Evolutionary conservation across 2,329 filamentous ascomycete species (phyloP).

Genomic region (Aspergillus brasiliensis): DNA sequence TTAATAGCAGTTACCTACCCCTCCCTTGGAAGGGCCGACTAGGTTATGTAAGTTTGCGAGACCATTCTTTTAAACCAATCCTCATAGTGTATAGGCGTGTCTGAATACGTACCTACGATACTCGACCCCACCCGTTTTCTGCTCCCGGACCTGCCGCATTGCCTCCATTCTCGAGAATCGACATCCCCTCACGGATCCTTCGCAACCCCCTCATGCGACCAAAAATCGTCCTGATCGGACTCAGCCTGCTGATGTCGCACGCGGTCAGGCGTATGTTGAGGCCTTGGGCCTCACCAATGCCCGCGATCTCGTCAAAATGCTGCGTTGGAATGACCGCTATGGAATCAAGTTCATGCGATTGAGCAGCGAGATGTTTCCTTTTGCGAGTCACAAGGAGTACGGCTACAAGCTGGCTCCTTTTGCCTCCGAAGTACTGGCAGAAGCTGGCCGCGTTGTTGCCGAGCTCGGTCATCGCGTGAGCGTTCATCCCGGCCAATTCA

Average conservation of each 20-base stretch:
- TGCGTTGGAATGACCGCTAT: conserved; percentile 89
- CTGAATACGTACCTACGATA: conserved; percentile 87
- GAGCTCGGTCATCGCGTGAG: conserved; percentile 82
- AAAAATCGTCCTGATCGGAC: conserved; percentile 83
- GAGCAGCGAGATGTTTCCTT: conserved; percentile 96
- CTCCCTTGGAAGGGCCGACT: conserved; percentile 87
- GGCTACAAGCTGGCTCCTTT: conserved; percentile 85
- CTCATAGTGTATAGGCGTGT: conserved; percentile 63
- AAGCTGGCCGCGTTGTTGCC: conserved; percentile 74
- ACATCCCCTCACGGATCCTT: conserved; percentile 74
- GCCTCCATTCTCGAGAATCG: conserved; percentile 87
- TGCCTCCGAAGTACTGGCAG: conserved; percentile 73
- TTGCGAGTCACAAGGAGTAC: conserved; percentile 83
- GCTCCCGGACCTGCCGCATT: conserved; percentile 87
- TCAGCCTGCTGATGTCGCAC: conserved; percentile 65
- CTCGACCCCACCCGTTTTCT: conserved; percentile 82
- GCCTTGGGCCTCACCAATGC: conserved; percentile 78
- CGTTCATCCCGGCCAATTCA: conserved; percentile 90
- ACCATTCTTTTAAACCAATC: not conserved
- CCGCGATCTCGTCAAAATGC: conserved; percentile 78
- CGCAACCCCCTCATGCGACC: conserved; percentile 74
- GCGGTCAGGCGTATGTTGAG: conserved; percentile 74
- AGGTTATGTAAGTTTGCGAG: conserved; percentile 70
- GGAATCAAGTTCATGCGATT: conserved; percentile 90
- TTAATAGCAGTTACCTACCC: conserved; percentile 81